Base-by-base conservation (phyloP, 1,284 basidiomycete species). In the Irpex sp. region DNA sequence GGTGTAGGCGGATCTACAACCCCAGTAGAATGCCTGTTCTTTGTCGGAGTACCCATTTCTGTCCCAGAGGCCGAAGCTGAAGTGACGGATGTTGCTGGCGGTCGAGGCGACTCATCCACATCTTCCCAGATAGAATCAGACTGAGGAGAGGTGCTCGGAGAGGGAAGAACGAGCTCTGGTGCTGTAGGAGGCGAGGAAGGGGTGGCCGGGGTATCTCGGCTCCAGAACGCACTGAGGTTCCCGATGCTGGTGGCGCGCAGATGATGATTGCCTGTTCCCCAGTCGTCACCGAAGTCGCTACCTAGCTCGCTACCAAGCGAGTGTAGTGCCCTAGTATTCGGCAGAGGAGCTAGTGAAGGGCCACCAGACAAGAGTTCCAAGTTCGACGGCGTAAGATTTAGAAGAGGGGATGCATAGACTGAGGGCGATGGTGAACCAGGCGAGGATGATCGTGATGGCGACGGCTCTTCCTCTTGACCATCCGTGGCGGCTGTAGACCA, bases 261-360 rank as follows among this genome's bases (percentile, higher is more conserved):
- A 64, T 82, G 82, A 60, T 80, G 74, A 60, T 79, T 79, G 31
- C 70, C 73, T 1, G 74, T 73, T 38, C 76, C 76, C 78, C 78
- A 81, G 52, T 79, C 77, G 17, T 78, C 78, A 11, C 76, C 78
- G 64, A 72, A 78, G 59, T 78, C 74, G 56, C 71, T 75, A 5
- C 79, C 79, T 2, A 90, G 76, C 71, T 90, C 88, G 62, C 80
- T 83, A 44, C 83, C 82, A 0, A 91, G 78, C 0, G 84, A 86
- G n/a, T 75, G 81, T 31, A 57, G 47, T 13, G 13, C 15, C 6
- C 17, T 7, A 4, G 26, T 55, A 21, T 31, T 0, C 67, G 19
- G n/a, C 15, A 34, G 17, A 21, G 31, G 38, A 36, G 26, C 44
- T 1, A 63, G 49, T 65, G 19, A 62, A 37, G 66, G 69, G 62